These are phyloP conservation scores for Parafenestella ontariensis DNA, from an alignment of 2,329 filamentous ascomycete species.

Conservation along the genomic window DNA sequence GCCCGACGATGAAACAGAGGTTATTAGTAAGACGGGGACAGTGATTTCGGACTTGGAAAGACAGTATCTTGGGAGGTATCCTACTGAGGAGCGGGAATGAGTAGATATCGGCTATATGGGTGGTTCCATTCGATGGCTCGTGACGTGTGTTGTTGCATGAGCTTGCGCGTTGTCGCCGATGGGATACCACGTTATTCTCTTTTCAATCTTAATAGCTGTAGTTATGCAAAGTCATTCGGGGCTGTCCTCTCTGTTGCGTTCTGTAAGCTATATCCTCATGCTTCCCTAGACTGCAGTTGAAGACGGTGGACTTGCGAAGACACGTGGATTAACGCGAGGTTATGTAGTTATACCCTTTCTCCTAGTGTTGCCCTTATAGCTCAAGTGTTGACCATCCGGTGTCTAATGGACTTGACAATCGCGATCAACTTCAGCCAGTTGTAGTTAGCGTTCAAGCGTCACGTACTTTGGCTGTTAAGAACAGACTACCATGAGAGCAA, in stretches of 20 bases:
- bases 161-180: not conserved
- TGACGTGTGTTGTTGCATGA: no score
- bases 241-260: no score
- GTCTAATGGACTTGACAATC: no score
- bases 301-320: no score
- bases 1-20: not conserved
- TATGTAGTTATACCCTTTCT: no score
- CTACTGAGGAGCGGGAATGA: not conserved
- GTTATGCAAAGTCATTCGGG: no score
- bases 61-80: constrained; percentile 5
- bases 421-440: not conserved
- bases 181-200: not conserved
- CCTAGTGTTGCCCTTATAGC: no score
- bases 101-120: not conserved
- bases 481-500: not conserved
- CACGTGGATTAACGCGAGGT: no score
- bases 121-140: not conserved
- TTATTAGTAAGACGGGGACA: not conserved
- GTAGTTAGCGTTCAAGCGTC: not conserved
- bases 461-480: not conserved
- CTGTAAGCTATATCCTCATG: no score
- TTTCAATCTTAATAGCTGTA: no score
- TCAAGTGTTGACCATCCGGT: no score
- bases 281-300: no score
- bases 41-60: constrained; percentile 8